Evolutionary conservation across 768 basidiomycete species (phyloP).

Genomic region (Lentinula edodes): DNA sequence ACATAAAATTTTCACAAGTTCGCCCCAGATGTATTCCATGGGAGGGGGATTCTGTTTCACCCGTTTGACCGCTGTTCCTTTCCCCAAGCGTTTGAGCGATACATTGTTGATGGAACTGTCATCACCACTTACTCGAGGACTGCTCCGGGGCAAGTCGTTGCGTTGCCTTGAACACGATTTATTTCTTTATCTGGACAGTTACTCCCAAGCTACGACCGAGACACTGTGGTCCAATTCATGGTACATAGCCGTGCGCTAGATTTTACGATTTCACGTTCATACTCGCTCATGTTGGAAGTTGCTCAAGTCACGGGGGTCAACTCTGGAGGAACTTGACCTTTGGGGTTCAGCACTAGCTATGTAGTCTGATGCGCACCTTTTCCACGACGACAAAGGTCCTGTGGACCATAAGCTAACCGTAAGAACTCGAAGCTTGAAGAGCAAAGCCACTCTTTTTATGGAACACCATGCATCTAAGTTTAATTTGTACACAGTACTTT

Average conservation of each 20-base stretch:
- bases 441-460: too few relatives aligned
- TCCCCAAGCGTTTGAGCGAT: not conserved
- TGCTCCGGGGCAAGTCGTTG: not conserved
- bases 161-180: not conserved
- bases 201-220: not conserved
- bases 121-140: too few relatives aligned
- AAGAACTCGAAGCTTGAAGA: too few relatives aligned
- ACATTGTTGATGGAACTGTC: not conserved
- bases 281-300: not conserved
- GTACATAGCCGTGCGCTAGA: not conserved
- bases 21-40: not conserved
- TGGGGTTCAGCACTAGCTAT: too few relatives aligned
- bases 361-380: too few relatives aligned
- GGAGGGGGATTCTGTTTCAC: not conserved
- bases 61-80: not conserved
- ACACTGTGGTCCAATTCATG: not conserved
- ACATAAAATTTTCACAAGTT: not conserved
- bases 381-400: too few relatives aligned
- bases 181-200: not conserved
- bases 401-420: too few relatives aligned
- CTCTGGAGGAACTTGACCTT: too few relatives aligned
- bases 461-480: too few relatives aligned
- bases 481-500: too few relatives aligned
- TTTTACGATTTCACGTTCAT: not conserved
- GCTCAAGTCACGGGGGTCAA: too few relatives aligned